These are phyloP conservation scores for Termitomyces sp. DNA, from an alignment of 768 basidiomycete species.

Conservation along the genomic window DNA sequence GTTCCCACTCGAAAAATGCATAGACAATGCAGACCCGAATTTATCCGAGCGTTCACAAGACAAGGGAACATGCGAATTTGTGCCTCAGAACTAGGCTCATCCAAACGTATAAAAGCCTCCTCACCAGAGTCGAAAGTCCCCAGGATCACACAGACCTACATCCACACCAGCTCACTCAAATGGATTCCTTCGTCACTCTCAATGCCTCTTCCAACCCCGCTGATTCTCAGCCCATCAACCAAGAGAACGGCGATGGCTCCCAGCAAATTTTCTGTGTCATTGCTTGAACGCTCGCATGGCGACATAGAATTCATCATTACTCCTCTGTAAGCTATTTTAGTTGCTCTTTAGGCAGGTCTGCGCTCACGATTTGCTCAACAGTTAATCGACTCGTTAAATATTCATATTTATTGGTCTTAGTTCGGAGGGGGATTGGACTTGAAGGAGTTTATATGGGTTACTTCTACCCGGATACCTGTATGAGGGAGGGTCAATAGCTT, in stretches of 20 bases:
- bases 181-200: constrained; percentile 1
- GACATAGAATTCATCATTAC: background rate
- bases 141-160: background rate
- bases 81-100: too few relatives aligned
- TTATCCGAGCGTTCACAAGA: background rate
- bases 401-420: background rate
- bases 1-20: background rate
- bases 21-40: background rate
- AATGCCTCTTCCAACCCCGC: background rate
- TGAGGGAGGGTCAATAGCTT: background rate
- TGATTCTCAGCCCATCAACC: background rate
- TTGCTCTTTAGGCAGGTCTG: background rate
- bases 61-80: background rate
- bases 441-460: background rate
- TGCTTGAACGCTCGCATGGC: background rate
- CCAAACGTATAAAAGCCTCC: background rate
- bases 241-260: background rate
- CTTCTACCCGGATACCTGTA: background rate
- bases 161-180: background rate
- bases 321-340: background rate
- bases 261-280: background rate
- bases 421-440: background rate
- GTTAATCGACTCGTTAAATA: background rate
- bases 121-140: background rate
- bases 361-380: background rate